Conservation (phyloP, 2,329 filamentous ascomycete species). For the Monosporascus sp. region DNA sequence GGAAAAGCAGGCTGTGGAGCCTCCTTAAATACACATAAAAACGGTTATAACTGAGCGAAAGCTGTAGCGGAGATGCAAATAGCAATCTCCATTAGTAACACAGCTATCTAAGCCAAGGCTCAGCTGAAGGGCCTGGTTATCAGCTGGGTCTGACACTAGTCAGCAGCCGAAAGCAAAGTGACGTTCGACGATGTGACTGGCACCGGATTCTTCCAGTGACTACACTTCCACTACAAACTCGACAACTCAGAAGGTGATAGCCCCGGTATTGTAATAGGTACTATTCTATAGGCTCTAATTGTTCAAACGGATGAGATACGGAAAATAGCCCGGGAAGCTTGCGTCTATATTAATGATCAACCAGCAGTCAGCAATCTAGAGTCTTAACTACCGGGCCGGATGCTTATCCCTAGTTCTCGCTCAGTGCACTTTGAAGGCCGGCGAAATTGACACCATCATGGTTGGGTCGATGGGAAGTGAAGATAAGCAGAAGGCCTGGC, state of each 20-base stretch:
- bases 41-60: no score
- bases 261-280: background rate
- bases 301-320: background rate
- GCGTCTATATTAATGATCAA: slow-evolving; percentile 30
- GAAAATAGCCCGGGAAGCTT: slow-evolving; percentile 25
- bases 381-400: slow-evolving; percentile 32
- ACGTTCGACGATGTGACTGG: slow-evolving; percentile 33
- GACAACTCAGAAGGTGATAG: slow-evolving; percentile 21
- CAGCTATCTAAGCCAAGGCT: no score
- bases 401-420: slow-evolving; percentile 30
- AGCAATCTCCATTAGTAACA: no score
- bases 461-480: slow-evolving; percentile 28
- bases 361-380: slow-evolving; percentile 29
- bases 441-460: slow-evolving; percentile 29
- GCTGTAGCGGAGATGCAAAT: no score
- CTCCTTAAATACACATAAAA: no score
- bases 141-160: no score
- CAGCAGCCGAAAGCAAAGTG: slow-evolving; percentile 18
- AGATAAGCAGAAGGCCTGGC: slow-evolving; percentile 14
- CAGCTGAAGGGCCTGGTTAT: no score
- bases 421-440: slow-evolving; percentile 24
- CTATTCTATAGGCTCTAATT: background rate
- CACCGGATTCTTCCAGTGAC: slow-evolving; percentile 30
- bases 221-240: slow-evolving; percentile 32
- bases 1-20: no score